Percentiles rank a stretch among this genome's conserved stretches.
Evolutionary conservation across 2,329 filamentous ascomycete species (phyloP).

Genomic region (Fusarium sp.): DNA sequence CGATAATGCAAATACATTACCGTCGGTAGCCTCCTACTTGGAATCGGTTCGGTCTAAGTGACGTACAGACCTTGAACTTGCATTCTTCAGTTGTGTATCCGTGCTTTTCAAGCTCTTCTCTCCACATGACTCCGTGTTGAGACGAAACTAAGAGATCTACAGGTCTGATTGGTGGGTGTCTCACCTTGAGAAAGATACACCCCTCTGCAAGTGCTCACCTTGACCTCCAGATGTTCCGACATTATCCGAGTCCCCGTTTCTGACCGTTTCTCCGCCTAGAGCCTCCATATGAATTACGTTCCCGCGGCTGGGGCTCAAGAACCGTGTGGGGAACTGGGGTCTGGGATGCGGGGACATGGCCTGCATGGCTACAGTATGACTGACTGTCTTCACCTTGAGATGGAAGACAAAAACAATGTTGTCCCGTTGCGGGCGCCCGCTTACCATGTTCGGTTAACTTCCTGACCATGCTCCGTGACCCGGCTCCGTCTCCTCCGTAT

Average conservation of each 20-base stretch:
- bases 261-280: slow-evolving; percentile 39
- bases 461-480: slow-evolving; percentile 41
- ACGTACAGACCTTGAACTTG: slow-evolving; percentile 35
- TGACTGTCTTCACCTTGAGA: neutral
- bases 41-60: slow-evolving; percentile 33
- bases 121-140: slow-evolving; percentile 15
- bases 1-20: slow-evolving; percentile 41
- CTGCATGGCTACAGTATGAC: neutral
- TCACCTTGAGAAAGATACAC: slow-evolving; percentile 27
- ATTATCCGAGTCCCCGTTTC: slow-evolving; percentile 41
- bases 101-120: slow-evolving; percentile 17
- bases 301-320: slow-evolving; percentile 33
- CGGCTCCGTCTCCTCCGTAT: slow-evolving; percentile 38
- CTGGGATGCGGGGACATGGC: slow-evolving; percentile 23
- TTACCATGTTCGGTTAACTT: slow-evolving; percentile 44
- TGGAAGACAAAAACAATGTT: neutral
- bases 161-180: slow-evolving; percentile 26
- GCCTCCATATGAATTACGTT: slow-evolving; percentile 42
- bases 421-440: slow-evolving; percentile 40
- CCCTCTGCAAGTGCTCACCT: slow-evolving; percentile 12
- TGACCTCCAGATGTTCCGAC: slow-evolving; percentile 29
- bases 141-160: neutral
- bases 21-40: slow-evolving; percentile 38
- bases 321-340: slow-evolving; percentile 35
- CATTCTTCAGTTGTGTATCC: slow-evolving; percentile 7